Base-by-base conservation (phyloP, 164 flowering plant genomes). In the Kingdonia uniflora region DNA sequence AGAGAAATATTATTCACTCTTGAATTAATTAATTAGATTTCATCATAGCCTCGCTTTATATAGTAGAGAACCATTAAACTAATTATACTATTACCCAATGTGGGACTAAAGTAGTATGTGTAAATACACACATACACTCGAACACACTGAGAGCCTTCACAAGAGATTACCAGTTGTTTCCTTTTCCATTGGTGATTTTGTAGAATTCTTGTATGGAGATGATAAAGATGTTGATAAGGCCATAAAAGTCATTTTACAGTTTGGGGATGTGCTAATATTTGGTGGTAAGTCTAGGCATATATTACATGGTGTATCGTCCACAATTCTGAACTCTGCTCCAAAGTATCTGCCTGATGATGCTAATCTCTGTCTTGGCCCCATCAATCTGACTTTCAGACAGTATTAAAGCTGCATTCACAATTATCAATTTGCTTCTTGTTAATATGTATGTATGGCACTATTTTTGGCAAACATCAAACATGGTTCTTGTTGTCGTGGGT, bases 231-330 rank as follows among this genome's bases (percentile, higher is more conserved):
- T 47, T 15, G 76, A 62, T 17, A 71, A 69, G 61, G 90, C 87
- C 19, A 57, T 74, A 0, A 76, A 74, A 42, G 71, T 85, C 7
- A 15, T 19, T 1, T 61, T 91, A 60, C 79, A 83, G 56, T 87
- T 96, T 1, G 96, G 97, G 50, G 97, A 91, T 72, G 79, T 83
- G 51, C 55, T 91, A 44, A 69, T 91, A 65, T 91, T 91, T 69
- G 97, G 97, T 52, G 97, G 97, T 2, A 51, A 77, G 47, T 76
- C 97, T 33, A 73, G 97, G 61, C 76, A 59, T 57, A 54, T 87
- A 12, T 87, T 72, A 65, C 97, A 91, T 70, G 95, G 97, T 0
- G 95, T 91, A 1, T 33, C 65, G 20, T 39, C 62, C 5, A 80
- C 87, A 53, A n/a, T 51, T 11, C 67, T 71, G 5, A 49, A 71